A percentile compares a stretch with the other conserved stretches of the same genome.
Evolutionary conservation across 2,329 filamentous ascomycete species (phyloP).

Genomic region (Trichoderma simmonsii): DNA sequence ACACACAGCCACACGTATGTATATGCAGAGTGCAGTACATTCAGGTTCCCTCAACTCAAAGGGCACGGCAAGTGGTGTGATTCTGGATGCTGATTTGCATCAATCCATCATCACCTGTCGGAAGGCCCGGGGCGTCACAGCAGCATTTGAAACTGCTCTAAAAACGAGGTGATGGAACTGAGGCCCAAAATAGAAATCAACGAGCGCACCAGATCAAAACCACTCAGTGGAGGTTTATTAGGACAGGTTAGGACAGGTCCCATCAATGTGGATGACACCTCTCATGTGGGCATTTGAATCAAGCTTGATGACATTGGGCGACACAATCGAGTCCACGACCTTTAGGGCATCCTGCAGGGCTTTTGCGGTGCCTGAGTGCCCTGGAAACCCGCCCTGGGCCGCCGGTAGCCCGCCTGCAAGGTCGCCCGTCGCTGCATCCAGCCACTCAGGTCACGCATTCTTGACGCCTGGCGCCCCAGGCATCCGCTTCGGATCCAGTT

Average conservation of each 20-base stretch:
- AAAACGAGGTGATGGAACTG: too few relatives aligned
- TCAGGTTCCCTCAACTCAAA: background rate
- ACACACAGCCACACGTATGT: background rate
- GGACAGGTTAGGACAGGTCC: background rate
- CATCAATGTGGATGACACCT: background rate
- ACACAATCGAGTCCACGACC: background rate
- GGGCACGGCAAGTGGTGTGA: background rate
- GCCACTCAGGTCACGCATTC: background rate
- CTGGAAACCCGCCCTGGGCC: conserved; percentile 10
- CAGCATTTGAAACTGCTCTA: background rate
- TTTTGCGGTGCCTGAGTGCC: conserved; percentile 2
- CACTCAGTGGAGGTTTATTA: background rate
- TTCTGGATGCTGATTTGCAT: background rate
- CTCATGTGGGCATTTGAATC: background rate
- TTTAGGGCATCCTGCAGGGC: background rate
- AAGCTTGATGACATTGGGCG: background rate
- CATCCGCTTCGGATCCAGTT: conserved; percentile 20
- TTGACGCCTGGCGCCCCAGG: conserved; percentile 31
- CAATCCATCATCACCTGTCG: background rate
- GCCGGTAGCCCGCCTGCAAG: background rate
- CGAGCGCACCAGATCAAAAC: background rate
- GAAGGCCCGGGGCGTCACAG: background rate
- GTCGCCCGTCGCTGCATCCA: conserved; percentile 1
- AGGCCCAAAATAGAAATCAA: background rate
- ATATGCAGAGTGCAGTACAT: background rate